These are phyloP conservation scores for Alternaria conjuncta DNA, from an alignment of 2,329 filamentous ascomycete species.

Conservation along the genomic window DNA sequence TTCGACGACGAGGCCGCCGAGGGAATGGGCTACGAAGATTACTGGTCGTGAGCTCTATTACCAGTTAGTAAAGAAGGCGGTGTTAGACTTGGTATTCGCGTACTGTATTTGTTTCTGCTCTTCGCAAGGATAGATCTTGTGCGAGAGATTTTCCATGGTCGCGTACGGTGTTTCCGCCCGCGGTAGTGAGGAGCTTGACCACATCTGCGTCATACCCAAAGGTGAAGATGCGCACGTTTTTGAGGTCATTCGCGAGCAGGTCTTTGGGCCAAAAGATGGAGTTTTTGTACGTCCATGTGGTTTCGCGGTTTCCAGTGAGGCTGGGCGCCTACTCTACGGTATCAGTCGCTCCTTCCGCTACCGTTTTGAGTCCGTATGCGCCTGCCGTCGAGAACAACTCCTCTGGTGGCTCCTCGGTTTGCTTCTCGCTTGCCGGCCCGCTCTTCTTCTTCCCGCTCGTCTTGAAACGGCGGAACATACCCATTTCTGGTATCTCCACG, in stretches of 20 bases:
- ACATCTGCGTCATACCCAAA: not conserved
- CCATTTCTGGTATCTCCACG: not conserved
- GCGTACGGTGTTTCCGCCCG: not conserved
- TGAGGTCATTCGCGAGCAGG: not conserved
- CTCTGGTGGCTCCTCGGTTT: not conserved
- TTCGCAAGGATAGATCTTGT: not conserved
- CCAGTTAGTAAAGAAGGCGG: not conserved
- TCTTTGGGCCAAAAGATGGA: not conserved
- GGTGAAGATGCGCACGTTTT: not conserved
- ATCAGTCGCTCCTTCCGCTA: not conserved
- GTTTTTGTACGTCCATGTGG: not conserved
- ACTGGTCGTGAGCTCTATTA: not conserved
- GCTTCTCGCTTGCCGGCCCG: accelerated
- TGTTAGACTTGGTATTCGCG: not conserved
- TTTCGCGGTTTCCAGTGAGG: not conserved
- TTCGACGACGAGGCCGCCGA: not conserved
- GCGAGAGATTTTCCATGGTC: not conserved
- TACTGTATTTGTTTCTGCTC: not conserved
- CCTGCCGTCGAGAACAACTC: not conserved
- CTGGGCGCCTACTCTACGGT: not conserved
- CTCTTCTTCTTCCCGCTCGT: not conserved
- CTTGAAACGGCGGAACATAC: not conserved
- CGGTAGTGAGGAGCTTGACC: not conserved
- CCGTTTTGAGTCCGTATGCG: not conserved
- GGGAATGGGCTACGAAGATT: not conserved